Evolutionary conservation across 129 eudicot genomes (phyloP).

Genomic region (Artemisia annua): DNA sequence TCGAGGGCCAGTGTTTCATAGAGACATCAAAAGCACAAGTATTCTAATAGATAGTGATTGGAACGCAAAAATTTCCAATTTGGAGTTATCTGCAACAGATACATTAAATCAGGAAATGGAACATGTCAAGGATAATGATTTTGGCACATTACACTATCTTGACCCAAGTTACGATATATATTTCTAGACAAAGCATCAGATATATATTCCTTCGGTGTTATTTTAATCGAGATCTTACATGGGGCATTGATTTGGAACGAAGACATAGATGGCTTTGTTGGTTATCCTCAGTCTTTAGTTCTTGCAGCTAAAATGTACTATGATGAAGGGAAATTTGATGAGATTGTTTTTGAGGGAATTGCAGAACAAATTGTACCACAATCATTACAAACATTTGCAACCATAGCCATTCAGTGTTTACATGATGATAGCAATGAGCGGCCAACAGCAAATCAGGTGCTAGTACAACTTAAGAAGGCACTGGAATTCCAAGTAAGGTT

Average conservation of each 20-base stretch:
- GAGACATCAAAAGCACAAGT: background rate
- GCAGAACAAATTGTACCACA: background rate
- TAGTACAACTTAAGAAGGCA: background rate
- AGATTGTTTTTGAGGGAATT: background rate
- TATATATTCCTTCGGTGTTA: too few relatives aligned
- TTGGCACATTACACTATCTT: too few relatives aligned
- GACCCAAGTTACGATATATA: too few relatives aligned
- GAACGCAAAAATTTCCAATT: background rate
- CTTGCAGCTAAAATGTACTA: too few relatives aligned
- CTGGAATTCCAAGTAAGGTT: background rate
- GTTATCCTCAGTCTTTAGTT: too few relatives aligned
- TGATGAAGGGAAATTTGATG: background rate
- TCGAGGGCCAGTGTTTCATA: background rate
- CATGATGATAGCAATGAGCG: background rate
- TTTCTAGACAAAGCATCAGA: too few relatives aligned
- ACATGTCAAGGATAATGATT: background rate
- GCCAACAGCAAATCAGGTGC: background rate
- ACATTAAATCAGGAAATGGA: background rate
- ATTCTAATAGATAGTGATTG: background rate
- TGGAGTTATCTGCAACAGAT: background rate
- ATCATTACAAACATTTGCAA: background rate
- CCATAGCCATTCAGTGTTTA: background rate
- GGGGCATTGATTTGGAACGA: too few relatives aligned
- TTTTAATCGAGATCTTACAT: too few relatives aligned
- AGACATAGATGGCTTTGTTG: too few relatives aligned